Evolutionary conservation across 2,329 filamentous ascomycete species (phyloP).

Genomic region (Sporothrix brunneoviolacea): DNA sequence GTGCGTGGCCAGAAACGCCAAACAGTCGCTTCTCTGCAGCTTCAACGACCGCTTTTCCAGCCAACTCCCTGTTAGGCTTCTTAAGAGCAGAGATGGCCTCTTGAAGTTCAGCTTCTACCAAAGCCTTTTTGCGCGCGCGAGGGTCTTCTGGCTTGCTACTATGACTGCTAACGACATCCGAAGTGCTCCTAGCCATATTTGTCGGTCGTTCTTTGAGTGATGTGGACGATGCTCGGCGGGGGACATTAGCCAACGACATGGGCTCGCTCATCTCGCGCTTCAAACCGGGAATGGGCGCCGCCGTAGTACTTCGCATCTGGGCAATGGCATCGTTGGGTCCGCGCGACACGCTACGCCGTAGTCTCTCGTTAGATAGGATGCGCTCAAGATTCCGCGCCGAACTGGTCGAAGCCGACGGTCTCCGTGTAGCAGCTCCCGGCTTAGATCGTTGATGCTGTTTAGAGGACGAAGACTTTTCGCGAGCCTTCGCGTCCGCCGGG

Average conservation of each 20-base stretch:
- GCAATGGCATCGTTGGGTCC: slow-evolving; percentile 54
- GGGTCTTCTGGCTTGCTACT: slow-evolving; percentile 42
- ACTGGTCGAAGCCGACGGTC: slow-evolving; percentile 36
- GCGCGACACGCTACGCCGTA: slow-evolving; percentile 47
- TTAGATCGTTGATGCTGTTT: slow-evolving; percentile 33
- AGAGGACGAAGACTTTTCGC: slow-evolving; percentile 24
- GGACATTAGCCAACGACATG: slow-evolving; percentile 35
- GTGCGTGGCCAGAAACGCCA: slow-evolving; percentile 37
- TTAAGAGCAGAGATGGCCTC: slow-evolving; percentile 68
- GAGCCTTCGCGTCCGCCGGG: background rate
- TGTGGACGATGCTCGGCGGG: slow-evolving; percentile 26
- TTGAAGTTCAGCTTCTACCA: slow-evolving; percentile 62
- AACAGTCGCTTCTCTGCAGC: slow-evolving; percentile 56
- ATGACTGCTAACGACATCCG: background rate
- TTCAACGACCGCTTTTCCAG: slow-evolving; percentile 60
- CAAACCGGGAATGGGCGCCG: slow-evolving; percentile 50
- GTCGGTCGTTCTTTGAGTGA: slow-evolving; percentile 38
- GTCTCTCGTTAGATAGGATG: slow-evolving; percentile 54
- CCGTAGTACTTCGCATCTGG: slow-evolving; percentile 62
- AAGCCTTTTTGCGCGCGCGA: slow-evolving; percentile 58
- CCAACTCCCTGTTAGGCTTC: slow-evolving; percentile 67
- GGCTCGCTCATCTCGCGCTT: slow-evolving; percentile 65
- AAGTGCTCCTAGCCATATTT: slow-evolving; percentile 32
- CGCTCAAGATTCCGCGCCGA: slow-evolving; percentile 50
- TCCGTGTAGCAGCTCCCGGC: slow-evolving; percentile 38